Evolutionary conservation across 1,284 basidiomycete genomes (phyloP), one percentile per base, ranked within the genome.

Genomic region (Sporisorium iseilematis-ciliati): DNA sequence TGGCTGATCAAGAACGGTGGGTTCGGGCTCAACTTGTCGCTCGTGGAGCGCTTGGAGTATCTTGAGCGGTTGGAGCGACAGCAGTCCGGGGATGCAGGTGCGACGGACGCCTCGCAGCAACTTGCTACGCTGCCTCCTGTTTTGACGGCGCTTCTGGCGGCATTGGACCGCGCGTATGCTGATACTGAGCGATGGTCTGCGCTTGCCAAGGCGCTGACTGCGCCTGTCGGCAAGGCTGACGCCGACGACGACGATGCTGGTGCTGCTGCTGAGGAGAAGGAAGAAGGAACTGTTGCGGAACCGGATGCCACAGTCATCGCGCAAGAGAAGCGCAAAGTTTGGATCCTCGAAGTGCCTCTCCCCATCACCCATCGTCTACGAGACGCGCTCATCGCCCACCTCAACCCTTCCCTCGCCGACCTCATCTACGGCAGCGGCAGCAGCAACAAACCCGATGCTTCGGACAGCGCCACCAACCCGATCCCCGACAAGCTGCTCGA

Each of bases 311-410:
- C 35, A 12, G 51, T 73, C 23, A 35, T 53, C n/a, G 68, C 55
- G 23, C 45, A 80, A 91, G 95, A 96, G 85, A 92, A 91, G 84
- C 90, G 95, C 71, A 93, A 92, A 86, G 88, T 91, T 1, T 97
- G 95, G 95, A 93, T 97, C 69, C 96, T 97, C 77, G 88, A 89
- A 69, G 86, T 86, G 31, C 79, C 94, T 0, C 88, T 97, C 23
- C 87, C 89, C 4, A 90, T 91, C 31, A 89, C 92, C 6, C 95
- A 97, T 81, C 91, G 91, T 72, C 89, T 97, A 11, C 91, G 95
- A 66, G 92, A 93, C 83, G 89, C 89, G 2, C 88, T 97, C 66
- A 95, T 96, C 38, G 65, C 73, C 1, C 74, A 75, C 23, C 72
- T 81, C 55, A 64, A 63, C 29, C 66, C 67, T 8, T 65, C 69